Evolutionary conservation across 2,329 filamentous ascomycete genomes (phyloP).

Genomic region (Dothistroma pini): DNA sequence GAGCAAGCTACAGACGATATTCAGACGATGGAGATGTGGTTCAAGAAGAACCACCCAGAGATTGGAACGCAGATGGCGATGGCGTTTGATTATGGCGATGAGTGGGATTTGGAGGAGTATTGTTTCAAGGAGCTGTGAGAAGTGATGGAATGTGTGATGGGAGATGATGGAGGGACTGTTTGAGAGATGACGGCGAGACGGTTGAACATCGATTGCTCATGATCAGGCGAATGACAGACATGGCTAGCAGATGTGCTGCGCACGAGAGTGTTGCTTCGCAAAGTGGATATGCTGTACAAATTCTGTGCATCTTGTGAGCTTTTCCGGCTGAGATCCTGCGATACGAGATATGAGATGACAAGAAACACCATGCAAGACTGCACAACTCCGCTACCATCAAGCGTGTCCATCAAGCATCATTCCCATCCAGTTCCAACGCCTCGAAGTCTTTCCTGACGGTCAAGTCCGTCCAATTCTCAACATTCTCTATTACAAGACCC

Average conservation of each 20-base stretch:
- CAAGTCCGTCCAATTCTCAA: slow-evolving; percentile 50
- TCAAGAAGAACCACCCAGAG: slow-evolving; percentile 40
- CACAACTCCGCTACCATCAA: not conserved
- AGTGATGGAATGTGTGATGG: not conserved
- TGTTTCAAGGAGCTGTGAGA: slow-evolving; percentile 7
- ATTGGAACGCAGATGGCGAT: slow-evolving; percentile 42
- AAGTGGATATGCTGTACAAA: not conserved
- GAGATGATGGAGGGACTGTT: not conserved
- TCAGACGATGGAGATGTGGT: slow-evolving; percentile 45
- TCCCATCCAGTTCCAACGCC: slow-evolving; percentile 26
- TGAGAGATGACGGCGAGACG: not conserved
- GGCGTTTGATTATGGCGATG: slow-evolving; percentile 50
- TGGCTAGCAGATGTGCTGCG: not conserved
- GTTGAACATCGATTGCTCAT: not conserved
- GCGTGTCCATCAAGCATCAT: slow-evolving; percentile 2
- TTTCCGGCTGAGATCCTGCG: not conserved
- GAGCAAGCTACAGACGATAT: slow-evolving; percentile 45
- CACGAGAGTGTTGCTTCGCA: not conserved
- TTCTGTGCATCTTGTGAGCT: not conserved
- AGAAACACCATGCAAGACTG: not conserved
- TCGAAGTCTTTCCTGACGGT: slow-evolving; percentile 45
- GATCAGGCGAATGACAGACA: not conserved
- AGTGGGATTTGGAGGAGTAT: slow-evolving; percentile 51
- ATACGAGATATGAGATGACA: not conserved
- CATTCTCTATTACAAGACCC: slow-evolving; percentile 71